Percentiles rank a stretch among this genome's conserved stretches.
Evolutionary conservation across 169 alveolate species (phyloP).

Genomic region (Plasmodium sp.): DNA sequence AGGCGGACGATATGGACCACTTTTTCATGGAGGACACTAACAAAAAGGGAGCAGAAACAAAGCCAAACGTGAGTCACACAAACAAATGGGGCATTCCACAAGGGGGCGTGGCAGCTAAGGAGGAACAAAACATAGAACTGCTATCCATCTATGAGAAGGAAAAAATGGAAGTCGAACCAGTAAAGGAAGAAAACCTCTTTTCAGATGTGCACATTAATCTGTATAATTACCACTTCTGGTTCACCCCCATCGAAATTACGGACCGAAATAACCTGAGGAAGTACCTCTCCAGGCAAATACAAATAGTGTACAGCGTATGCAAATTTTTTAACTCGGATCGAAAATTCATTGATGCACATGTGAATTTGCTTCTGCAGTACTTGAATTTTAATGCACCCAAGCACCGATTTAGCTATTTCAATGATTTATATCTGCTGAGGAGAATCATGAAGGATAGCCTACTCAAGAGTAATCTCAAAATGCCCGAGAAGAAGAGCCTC

Average conservation of each 20-base stretch:
- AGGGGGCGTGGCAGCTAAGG: neutral
- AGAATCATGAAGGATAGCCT: conserved; percentile 48
- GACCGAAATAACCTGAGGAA: conserved; percentile 70
- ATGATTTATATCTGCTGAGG: conserved; percentile 66
- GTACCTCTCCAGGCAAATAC: conserved; percentile 71
- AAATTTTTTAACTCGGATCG: conserved; percentile 73
- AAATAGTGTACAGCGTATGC: conserved; percentile 69
- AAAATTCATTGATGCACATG: conserved; percentile 74
- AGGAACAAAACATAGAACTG: neutral
- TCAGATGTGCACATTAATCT: conserved; percentile 41
- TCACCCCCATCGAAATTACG: conserved; percentile 74
- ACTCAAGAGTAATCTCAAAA: neutral
- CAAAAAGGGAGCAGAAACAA: neutral
- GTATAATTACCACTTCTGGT: conserved; percentile 71
- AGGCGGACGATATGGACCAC: neutral
- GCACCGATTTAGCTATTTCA: conserved; percentile 57
- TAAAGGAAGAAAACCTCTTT: neutral
- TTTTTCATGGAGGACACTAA: neutral
- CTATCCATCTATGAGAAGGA: conserved; percentile 13
- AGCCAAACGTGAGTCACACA: neutral
- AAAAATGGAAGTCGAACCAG: neutral
- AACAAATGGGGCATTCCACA: neutral
- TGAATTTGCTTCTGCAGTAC: conserved; percentile 58
- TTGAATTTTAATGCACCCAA: conserved; percentile 70
- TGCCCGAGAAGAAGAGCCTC: conserved; percentile 13